Base-by-base conservation (phyloP, 2,329 filamentous ascomycete species). In the Phaeophleospora eucalypticola region DNA sequence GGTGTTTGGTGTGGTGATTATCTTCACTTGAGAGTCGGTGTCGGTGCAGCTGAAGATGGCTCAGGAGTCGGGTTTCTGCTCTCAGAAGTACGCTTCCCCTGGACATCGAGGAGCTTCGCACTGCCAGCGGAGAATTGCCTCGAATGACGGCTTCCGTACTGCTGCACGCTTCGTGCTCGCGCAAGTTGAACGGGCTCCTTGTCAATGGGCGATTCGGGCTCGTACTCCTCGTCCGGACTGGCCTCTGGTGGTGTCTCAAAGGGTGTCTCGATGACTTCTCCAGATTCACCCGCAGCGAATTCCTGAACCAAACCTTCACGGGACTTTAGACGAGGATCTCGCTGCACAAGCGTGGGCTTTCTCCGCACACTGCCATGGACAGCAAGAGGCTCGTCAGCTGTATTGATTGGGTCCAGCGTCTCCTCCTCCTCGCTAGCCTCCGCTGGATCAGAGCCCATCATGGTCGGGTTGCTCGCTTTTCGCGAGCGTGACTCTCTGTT, bases 71-170 rank as follows among this genome's bases (percentile, higher is more conserved):
- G 36, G 4, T 36, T 24, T n/a, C 20, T 34, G 7, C 36, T 40
- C 14, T n/a, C n/a, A n/a, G n/a, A n/a, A n/a, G n/a, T n/a, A 29
- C 49, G 40, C 35, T 45, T 39, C 9, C 35, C n/a, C 6, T 43
- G 48, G 14, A 57, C 53, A 15, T 89, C 82, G 41, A 93, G 70
- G 42, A 91, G 68, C 66, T 81, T 86, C 9, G 86, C 86, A 61
- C 85, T 90, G 41, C 87, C 87, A 36, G 86, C 84, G 60, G 86
- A 90, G 60, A 89, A 82, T 53, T 84, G 84, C 44, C 84, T 78
- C 16, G 74, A 79, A 58, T 90, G 86, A 8, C 77, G 74, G 34
- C 44, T 48, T 48, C 80, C 79, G 41, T 86, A 73, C 51, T 84
- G n/a, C n/a, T n/a, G 80, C 47, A 91, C 73, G 65, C 85, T 91